Evolutionary conservation across 345 rosid genomes (phyloP).

Genomic region (Ceriops zippeliana): DNA sequence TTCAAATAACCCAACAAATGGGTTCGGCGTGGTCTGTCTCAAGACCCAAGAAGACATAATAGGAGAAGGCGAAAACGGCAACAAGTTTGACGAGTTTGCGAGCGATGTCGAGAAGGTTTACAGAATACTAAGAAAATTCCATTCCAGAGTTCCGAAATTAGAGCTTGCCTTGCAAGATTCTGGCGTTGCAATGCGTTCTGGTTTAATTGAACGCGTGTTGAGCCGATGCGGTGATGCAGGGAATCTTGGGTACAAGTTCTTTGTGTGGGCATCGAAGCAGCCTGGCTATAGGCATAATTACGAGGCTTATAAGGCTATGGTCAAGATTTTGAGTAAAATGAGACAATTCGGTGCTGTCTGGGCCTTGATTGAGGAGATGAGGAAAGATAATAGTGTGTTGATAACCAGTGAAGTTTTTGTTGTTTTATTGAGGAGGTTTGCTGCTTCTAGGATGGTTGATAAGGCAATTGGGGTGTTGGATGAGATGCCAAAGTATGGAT

Average conservation of each 20-base stretch:
- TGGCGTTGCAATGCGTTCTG: conserved; percentile 58
- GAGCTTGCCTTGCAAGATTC: conserved; percentile 76
- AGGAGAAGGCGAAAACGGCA: conserved; percentile 5
- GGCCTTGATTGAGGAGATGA: conserved; percentile 86
- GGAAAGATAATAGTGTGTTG: conserved; percentile 62
- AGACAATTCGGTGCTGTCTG: conserved; percentile 81
- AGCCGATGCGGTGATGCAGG: conserved; percentile 94
- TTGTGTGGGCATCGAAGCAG: conserved; percentile 79
- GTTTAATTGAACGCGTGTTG: conserved; percentile 74
- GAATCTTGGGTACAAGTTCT: conserved; percentile 74
- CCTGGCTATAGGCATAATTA: conserved; percentile 63
- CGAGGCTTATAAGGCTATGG: conserved; percentile 69
- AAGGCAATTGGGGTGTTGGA: conserved; percentile 88
- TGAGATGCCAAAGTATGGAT: conserved; percentile 86
- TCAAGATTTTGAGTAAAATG: conserved; percentile 74
- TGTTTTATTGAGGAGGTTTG: conserved; percentile 68
- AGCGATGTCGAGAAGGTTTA: conserved; percentile 77
- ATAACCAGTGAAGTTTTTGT: conserved; percentile 68
- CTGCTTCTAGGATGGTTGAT: conserved; percentile 64
- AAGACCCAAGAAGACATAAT: conserved; percentile 19
- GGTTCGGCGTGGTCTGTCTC: conserved; percentile 48
- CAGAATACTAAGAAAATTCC: conserved; percentile 65
- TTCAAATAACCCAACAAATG: conserved; percentile 21
- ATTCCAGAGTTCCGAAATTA: conserved; percentile 66
- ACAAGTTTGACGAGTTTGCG: conserved; percentile 50